Percentiles rank a stretch among this genome's conserved stretches.
Evolutionary conservation across 805 yeast species (phyloP).

Genomic region (Suhomyces sp.): DNA sequence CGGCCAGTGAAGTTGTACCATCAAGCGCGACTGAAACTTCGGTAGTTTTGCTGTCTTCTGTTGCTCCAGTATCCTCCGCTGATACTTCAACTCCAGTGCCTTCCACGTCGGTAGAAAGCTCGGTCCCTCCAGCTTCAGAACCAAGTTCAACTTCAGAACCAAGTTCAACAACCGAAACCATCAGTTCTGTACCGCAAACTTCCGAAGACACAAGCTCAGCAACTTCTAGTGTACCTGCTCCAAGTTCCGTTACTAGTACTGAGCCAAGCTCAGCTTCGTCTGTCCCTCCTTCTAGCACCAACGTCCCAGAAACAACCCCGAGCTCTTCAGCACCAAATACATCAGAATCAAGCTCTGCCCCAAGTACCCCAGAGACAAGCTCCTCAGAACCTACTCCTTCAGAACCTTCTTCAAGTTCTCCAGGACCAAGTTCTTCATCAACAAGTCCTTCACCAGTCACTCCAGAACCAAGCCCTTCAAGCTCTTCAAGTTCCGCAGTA

Average conservation of each 20-base stretch:
- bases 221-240: background rate
- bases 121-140: background rate
- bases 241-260: background rate
- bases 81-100: background rate
- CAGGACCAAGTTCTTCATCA: background rate
- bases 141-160: background rate
- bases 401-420: background rate
- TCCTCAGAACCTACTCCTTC: background rate
- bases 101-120: background rate
- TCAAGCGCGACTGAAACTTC: background rate
- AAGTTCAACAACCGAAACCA: no score
- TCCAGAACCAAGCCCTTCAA: background rate
- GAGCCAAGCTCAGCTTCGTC: background rate
- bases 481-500: background rate
- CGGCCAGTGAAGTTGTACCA: background rate
- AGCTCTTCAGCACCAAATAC: background rate
- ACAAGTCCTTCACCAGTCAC: background rate
- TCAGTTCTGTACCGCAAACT: no score
- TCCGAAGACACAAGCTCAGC: background rate
- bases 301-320: background rate
- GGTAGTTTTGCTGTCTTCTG: background rate
- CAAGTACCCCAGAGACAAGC: background rate
- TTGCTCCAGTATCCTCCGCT: background rate
- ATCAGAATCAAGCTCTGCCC: background rate
- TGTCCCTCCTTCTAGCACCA: background rate